Conservation (phyloP, 306 rosid species). For the Cicer arietinum region DNA sequence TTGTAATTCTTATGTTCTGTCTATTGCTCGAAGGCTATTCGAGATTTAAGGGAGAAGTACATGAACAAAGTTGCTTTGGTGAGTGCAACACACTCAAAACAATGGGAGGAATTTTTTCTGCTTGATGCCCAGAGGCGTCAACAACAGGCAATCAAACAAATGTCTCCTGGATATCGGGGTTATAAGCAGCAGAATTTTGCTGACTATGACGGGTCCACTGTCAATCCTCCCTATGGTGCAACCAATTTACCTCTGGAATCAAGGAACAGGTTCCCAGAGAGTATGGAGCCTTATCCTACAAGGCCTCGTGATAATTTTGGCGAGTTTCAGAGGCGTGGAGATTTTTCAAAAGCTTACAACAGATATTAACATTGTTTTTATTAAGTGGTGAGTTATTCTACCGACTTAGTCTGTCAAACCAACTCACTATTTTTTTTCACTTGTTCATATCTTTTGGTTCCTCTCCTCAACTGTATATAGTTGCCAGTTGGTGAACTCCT, state of each 20-base stretch:
- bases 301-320: constrained; percentile 80
- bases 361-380: constrained; percentile 66
- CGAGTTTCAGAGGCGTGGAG: constrained; percentile 82
- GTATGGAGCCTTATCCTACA: constrained; percentile 66
- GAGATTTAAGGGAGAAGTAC: constrained; percentile 87
- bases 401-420: constrained; percentile 47
- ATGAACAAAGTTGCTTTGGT: constrained; percentile 71
- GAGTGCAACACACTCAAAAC: constrained; percentile 75
- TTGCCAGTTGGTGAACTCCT: constrained; percentile 34
- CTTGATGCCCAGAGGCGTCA: constrained; percentile 79
- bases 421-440: constrained; percentile 27
- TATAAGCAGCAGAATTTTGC: constrained; percentile 73
- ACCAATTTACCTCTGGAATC: constrained; percentile 69
- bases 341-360: constrained; percentile 74
- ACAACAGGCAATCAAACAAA: constrained; percentile 74
- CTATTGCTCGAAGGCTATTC: constrained; percentile 63
- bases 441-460: constrained; percentile 42
- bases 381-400: constrained; percentile 77
- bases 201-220: constrained; percentile 66
- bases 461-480: constrained; percentile 30
- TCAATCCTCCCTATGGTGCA: constrained; percentile 68
- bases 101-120: constrained; percentile 89
- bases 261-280: constrained; percentile 75
- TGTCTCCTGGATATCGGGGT: constrained; percentile 71
- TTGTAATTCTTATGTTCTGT: constrained; percentile 31